Evolutionary conservation across 306 rosid species (phyloP).

Genomic region (Arachis hypogaea): DNA sequence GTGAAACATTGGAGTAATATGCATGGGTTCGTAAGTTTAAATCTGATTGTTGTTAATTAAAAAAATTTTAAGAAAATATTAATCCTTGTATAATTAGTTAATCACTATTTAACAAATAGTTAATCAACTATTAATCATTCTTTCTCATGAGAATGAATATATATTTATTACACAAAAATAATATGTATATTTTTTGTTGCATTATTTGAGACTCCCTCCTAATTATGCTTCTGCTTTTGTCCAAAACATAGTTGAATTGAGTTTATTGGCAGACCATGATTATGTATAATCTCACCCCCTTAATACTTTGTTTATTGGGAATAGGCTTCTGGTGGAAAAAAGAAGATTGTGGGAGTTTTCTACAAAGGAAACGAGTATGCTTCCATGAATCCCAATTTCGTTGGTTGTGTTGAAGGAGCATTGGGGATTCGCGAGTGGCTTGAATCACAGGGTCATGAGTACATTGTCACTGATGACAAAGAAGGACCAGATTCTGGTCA

Average conservation of each 20-base stretch:
- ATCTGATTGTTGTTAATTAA: no score
- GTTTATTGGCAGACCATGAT: neutral
- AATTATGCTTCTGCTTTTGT: neutral
- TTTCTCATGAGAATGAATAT: no score
- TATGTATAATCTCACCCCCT: neutral
- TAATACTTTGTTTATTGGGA: conserved; percentile 8
- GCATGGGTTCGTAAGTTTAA: no score
- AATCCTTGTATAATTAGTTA: neutral
- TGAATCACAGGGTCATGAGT: conserved; percentile 89
- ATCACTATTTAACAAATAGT: neutral
- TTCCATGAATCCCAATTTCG: conserved; percentile 77
- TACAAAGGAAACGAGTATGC: conserved; percentile 91
- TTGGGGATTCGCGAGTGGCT: conserved; percentile 91
- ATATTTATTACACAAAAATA: no score
- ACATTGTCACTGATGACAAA: conserved; percentile 93
- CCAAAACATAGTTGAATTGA: no score
- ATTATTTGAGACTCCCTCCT: neutral
- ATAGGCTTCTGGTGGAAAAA: conserved; percentile 76
- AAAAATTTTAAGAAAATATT: no score
- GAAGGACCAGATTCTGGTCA: conserved; percentile 84
- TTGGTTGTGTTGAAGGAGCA: conserved; percentile 88
- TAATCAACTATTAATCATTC: no score
- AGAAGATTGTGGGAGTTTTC: conserved; percentile 96
- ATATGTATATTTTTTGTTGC: no score
- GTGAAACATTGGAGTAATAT: no score